Evolutionary conservation across 495 filamentous ascomycete species (phyloP), one percentile per base, ranked within the genome.

Genomic region (Xylaria nigripes): DNA sequence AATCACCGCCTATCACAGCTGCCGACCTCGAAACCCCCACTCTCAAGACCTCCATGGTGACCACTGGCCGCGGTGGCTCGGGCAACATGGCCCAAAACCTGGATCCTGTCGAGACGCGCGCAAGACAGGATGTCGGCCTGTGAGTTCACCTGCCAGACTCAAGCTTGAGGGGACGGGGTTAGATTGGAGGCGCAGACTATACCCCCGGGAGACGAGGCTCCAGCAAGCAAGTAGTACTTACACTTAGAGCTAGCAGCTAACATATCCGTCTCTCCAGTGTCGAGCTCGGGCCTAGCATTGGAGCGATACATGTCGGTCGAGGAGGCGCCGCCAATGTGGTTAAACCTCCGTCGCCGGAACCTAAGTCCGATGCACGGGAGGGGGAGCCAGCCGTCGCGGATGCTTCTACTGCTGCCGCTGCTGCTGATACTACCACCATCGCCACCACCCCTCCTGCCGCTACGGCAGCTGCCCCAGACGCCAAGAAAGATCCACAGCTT

Each of bases 31-130:
- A 83, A 58, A 95, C 90, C 3, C 91, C 91, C 0, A 86, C 81
- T 41, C 81, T 96, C 64, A 95, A 95, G 71, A 77, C 77, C 19
- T 74, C 86, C 15, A 72, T 89, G 54, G 91, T 89, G 63, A 95
- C 91, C 5, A 96, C 91, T 18, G 91, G 79, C 45, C 79, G 77
- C 16, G 77, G 79, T 3, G 75, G 75, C 34, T 70, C 70, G 9
- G 87, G 87, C 21, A 92, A 92, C 69, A 90, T 92, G 85, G 75
- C 83, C 18, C 70, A 70, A 50, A 78, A 82, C 59, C 79, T 79
- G 48, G 84, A 90, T 56, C 82, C 83, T 3, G 71, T 76, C 16
- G 70, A 89, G 58, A 88, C 91, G 38, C 81, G 91, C 48, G 75
- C 79, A 43, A 84, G 81, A 30, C 91, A 96, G 67, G 91, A 96